Evolutionary conservation across 1,284 basidiomycete genomes (phyloP), one percentile per base, ranked within the genome.

Genomic region (Cutaneotrichosporon mucoides): DNA sequence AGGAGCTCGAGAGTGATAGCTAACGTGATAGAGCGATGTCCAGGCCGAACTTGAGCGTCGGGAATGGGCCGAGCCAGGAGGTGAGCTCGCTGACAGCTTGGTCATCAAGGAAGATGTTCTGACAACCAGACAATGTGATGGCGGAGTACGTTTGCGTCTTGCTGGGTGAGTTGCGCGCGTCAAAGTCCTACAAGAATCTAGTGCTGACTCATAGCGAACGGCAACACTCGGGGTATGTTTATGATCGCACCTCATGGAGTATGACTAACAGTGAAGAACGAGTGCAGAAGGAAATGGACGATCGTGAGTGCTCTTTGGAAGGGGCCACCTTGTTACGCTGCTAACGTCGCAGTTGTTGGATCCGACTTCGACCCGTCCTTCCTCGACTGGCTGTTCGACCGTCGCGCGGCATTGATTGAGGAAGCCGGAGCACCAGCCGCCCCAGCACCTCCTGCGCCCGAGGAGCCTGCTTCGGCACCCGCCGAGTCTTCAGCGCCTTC

Each of bases 81-180:
- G 74, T 76, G 42, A 24, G 12, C 38, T 40, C 12, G 12, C 5
- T 12, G 38, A 8, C 2, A 9, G 38, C 12, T 40, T 8, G 8
- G 38, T 12, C 12, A 12, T 40, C 38, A 4, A 8, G 38, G 38
- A 12, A 12, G 38, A 5, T 40, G 38, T 40, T 40, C 38, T 40
- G 5, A 40, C 38, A 40, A 12, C 12, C 38, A 40, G 38, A 40
- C 38, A 40, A 40, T 40, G 38, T 40, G 38, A 76, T 76, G 75
- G 73, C 75, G 10, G 75, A 76, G 59, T 76, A 76, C 59, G 65
- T 76, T 33, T 73, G 70, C 3, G 73, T 76, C 10, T 57, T 76
- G 9, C 66, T 76, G 15, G 69, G 73, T 76, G 49, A 70, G 73
- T 61, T 35, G n/a, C 35, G 6, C 10, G 34, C 10, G 5, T 8